Conservation (phyloP, 164 flowering plant species). For the Nymphaea thermarum region DNA sequence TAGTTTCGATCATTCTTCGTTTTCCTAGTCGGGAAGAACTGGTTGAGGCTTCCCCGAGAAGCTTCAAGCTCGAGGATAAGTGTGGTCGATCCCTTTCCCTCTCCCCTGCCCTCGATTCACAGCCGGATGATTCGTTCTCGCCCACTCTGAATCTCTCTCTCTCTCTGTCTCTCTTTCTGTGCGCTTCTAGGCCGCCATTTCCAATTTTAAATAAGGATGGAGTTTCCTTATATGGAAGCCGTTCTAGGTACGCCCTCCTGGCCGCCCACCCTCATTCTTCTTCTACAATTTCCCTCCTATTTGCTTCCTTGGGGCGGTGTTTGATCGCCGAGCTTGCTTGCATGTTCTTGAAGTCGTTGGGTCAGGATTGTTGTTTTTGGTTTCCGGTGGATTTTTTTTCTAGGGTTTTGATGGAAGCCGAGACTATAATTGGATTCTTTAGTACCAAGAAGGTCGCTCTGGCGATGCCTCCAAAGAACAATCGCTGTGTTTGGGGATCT, state of each 20-base stretch:
- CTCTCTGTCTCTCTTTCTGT: slow-evolving; percentile 2
- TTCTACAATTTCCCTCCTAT: background rate
- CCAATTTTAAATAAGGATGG: slow-evolving; percentile 25
- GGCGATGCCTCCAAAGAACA: too few relatives aligned
- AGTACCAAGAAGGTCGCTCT: too few relatives aligned
- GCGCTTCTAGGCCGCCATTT: background rate
- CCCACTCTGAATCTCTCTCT: background rate
- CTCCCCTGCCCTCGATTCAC: too few relatives aligned
- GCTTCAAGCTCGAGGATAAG: too few relatives aligned
- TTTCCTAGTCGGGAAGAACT: too few relatives aligned
- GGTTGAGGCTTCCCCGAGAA: too few relatives aligned
- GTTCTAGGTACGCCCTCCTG: slow-evolving; percentile 37
- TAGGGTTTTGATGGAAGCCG: background rate
- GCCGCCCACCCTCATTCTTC: too few relatives aligned
- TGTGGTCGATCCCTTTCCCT: too few relatives aligned
- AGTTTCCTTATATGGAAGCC: slow-evolving; percentile 77
- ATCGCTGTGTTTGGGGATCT: too few relatives aligned
- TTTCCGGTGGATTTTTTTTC: background rate
- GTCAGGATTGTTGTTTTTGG: background rate
- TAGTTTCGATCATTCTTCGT: too few relatives aligned
- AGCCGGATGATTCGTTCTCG: too few relatives aligned
- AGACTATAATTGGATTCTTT: too few relatives aligned
- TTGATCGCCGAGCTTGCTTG: background rate
- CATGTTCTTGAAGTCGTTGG: background rate
- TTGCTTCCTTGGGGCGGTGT: background rate